Evolutionary conservation across 2,329 filamentous ascomycete species (phyloP), one percentile per base, ranked within the genome.

Genomic region (Venturia aucupariae): DNA sequence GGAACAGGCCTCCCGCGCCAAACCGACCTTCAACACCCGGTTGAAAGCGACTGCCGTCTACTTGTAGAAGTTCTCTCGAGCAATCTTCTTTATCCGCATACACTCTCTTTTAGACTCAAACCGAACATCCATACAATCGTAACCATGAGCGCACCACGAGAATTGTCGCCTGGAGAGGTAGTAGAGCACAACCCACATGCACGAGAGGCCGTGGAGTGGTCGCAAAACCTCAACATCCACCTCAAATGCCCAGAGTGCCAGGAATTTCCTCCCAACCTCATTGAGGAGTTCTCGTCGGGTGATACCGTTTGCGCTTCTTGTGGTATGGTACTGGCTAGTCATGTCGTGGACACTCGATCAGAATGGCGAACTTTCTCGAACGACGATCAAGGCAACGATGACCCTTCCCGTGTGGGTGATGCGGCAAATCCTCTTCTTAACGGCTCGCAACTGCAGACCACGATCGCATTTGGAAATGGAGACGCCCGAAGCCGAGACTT

Each of bases 281-380:
- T 94, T 57, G 94, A 97, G 73, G 94, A 97, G 74, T 94, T 93
- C 73, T 92, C 92, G 6, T 90, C 87, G 42, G 90, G 91, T 68
- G 94, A 99, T 75, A 90, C 95, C 74, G 91, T 99, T 64, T 99
- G 94, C 74, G 89, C 84, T 65, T 91, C 89, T 67, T 99, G 94
- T 72, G 94, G 94, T 44, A 82, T 97, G 41, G 94, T 99, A 6
- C 84, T 99, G 38, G 89, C 90, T 66, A 90, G 93, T 72, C 89
- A 91, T 69, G 92, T 94, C 74, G 92, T 99, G 72, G 95, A 99
- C 74, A 95, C 90, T 67, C 89, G 95, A 67, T 96, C 92, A 60
- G 94, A 99, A 79, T 99, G 94, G 94, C 90, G 94, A 74, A 99
- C 94, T 0, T 99, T 99, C 78, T 92, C 92, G 73, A 97, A 97